Evolutionary conservation across 2,329 filamentous ascomycete genomes (phyloP), one percentile per base, ranked within the genome.

Genomic region (Fusarium beomiforme): DNA sequence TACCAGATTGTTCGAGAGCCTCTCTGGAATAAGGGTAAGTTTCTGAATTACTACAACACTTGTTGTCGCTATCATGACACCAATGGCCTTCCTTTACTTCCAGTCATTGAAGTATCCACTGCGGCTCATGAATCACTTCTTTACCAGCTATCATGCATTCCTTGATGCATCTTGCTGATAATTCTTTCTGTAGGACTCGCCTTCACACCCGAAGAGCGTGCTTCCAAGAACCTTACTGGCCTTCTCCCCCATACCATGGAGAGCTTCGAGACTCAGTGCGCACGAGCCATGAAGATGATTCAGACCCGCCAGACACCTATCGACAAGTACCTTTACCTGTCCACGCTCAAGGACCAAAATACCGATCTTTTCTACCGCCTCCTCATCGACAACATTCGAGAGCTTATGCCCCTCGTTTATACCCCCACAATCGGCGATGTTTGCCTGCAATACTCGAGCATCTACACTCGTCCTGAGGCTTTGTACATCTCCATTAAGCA

Each of bases 401-500:
- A 94, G 77, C 84, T 95, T 74, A 95, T 94, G 83, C 93, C 93
- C 51, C 85, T 95, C 72, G 93, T 96, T 77, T 96, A 96, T 85
- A 96, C 93, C 21, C 93, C 93, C 47, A 95, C 93, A 78, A 94
- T 99, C 77, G 96, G 96, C 77, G 95, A 98, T 81, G 96, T 97
- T 74, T 99, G 96, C 85, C 87, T 97, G 80, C 92, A 95, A 83
- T 99, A 97, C 89, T 97, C 95, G 41, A 94, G 95, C 77, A 90
- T 98, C 76, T 98, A 97, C 86, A 97, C 95, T 67, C 92, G 95
- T 75, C 95, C 96, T 24, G 96, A 98, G 86, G 94, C 92, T 72
- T 89, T 98, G 83, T 99, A 98, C 85, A 93, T 99, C 72, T 98
- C 95, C 67, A 98, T 93, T 83, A 93, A 94, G 83, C 95, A 99